Percentiles rank a stretch among this genome's conserved stretches.
Evolutionary conservation across 768 basidiomycete genomes (phyloP).

Genomic region (Lyophyllum semitale): DNA sequence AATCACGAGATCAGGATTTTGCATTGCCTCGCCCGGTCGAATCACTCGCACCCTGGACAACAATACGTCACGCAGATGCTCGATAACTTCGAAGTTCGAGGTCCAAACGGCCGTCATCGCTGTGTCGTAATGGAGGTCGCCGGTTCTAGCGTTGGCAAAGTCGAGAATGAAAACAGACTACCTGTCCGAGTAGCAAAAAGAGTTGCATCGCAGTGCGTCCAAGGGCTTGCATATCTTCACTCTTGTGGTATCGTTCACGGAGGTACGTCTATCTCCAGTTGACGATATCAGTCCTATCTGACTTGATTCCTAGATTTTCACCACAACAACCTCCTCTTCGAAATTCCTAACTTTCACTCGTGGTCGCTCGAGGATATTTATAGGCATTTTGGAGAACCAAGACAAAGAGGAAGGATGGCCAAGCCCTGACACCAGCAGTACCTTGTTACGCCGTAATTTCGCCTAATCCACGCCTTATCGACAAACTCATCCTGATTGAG

Average conservation of each 20-base stretch:
- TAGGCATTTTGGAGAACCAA: slow-evolving; percentile 1
- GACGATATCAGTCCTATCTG: slow-evolving; percentile 19
- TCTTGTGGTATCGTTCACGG: slow-evolving; percentile 69
- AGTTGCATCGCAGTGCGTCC: slow-evolving; percentile 52
- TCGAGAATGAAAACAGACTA: slow-evolving; percentile 50
- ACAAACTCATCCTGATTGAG: slow-evolving; percentile 1
- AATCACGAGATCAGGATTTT: neutral
- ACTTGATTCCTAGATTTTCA: slow-evolving; percentile 1
- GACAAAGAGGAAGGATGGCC: neutral
- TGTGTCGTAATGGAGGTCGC: slow-evolving; percentile 85
- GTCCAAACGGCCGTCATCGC: slow-evolving; percentile 77
- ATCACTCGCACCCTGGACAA: slow-evolving; percentile 27
- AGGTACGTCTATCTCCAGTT: slow-evolving; percentile 48
- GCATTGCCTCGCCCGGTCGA: neutral
- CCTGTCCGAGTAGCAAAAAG: slow-evolving; percentile 50
- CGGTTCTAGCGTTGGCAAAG: slow-evolving; percentile 72
- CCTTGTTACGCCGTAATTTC: neutral
- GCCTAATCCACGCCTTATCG: neutral
- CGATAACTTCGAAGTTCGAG: slow-evolving; percentile 76
- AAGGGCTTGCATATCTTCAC: slow-evolving; percentile 57
- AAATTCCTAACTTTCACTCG: slow-evolving; percentile 1
- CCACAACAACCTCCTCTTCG: neutral
- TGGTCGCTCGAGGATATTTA: slow-evolving; percentile 6
- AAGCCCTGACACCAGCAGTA: neutral
- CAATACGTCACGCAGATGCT: slow-evolving; percentile 62